Conservation (phyloP, 768 basidiomycete genomes). For the Pleurotus eryngii region DNA sequence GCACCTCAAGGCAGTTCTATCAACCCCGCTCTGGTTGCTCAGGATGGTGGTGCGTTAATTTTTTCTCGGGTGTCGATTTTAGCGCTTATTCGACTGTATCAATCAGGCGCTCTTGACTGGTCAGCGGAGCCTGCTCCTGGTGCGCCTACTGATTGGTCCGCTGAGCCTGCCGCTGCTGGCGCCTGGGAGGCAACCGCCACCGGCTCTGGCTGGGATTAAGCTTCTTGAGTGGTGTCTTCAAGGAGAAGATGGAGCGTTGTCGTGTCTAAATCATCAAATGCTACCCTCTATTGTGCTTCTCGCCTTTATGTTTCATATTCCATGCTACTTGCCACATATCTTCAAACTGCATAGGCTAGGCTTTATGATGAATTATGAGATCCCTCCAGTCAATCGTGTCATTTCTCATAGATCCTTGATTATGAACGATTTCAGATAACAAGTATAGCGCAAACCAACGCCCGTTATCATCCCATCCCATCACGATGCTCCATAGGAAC, state of each 20-base stretch:
- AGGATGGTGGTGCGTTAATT: conserved; percentile 47
- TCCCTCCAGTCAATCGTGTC: background rate
- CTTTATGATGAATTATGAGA: conserved; percentile 1
- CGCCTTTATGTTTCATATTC: background rate
- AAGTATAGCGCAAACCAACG: too few relatives aligned
- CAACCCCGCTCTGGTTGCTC: conserved; percentile 72
- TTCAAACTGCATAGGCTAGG: background rate
- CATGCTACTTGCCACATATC: background rate
- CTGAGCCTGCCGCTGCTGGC: conserved; percentile 61
- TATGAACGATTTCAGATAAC: too few relatives aligned
- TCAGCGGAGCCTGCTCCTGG: conserved; percentile 58
- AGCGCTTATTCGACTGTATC: conserved; percentile 4
- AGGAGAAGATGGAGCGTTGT: background rate
- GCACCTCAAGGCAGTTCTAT: conserved; percentile 67
- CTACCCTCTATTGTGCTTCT: background rate
- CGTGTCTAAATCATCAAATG: background rate
- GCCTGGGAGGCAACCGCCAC: conserved; percentile 43
- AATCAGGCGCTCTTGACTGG: conserved; percentile 80
- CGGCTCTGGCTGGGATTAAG: conserved; percentile 32
- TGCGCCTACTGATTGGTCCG: conserved; percentile 75
- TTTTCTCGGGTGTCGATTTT: background rate
- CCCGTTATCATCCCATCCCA: too few relatives aligned
- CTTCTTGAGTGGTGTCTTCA: background rate
- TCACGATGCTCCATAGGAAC: too few relatives aligned
- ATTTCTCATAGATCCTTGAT: too few relatives aligned